Evolutionary conservation across 2,329 filamentous ascomycete genomes (phyloP).

Genomic region (Apiospora pterosperma): DNA sequence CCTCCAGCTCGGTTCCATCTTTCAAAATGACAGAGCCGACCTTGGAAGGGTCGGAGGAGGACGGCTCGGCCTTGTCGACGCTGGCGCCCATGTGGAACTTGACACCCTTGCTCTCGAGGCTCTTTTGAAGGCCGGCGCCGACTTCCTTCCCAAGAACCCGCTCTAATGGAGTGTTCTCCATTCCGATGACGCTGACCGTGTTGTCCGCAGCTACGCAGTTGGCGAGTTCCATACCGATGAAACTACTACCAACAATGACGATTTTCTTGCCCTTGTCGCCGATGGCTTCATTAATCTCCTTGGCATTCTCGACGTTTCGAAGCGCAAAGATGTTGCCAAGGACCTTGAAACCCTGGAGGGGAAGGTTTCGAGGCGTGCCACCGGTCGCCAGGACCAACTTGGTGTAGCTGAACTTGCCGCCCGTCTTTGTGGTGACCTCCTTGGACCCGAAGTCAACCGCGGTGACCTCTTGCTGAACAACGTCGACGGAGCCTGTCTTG

Average conservation of each 20-base stretch:
- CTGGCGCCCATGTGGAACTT: slow-evolving; percentile 81
- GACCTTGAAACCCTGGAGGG: slow-evolving; percentile 81
- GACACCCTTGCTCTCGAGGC: slow-evolving; percentile 80
- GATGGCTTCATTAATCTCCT: slow-evolving; percentile 74
- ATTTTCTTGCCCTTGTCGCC: slow-evolving; percentile 87
- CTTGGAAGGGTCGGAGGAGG: slow-evolving; percentile 60
- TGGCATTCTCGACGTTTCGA: slow-evolving; percentile 71
- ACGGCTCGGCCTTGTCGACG: slow-evolving; percentile 80
- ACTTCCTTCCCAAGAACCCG: slow-evolving; percentile 80
- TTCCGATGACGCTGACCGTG: slow-evolving; percentile 80
- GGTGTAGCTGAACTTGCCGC: slow-evolving; percentile 70
- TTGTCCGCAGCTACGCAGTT: slow-evolving; percentile 79
- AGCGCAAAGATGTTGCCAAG: slow-evolving; percentile 85
- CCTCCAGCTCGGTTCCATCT: slow-evolving; percentile 78
- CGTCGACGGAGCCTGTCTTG: slow-evolving; percentile 55
- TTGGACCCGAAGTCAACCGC: slow-evolving; percentile 73
- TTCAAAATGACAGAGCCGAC: slow-evolving; percentile 82
- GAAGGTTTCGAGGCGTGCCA: slow-evolving; percentile 70
- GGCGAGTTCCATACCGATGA: slow-evolving; percentile 98
- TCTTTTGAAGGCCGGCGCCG: slow-evolving; percentile 74
- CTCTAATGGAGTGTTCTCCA: slow-evolving; percentile 82
- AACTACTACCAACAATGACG: slow-evolving; percentile 86
- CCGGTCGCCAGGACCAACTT: slow-evolving; percentile 92
- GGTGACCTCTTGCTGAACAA: slow-evolving; percentile 62
- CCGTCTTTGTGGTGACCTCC: slow-evolving; percentile 70